Conservation (phyloP, 306 rosid genomes). For the Trifolium fragiferum region DNA sequence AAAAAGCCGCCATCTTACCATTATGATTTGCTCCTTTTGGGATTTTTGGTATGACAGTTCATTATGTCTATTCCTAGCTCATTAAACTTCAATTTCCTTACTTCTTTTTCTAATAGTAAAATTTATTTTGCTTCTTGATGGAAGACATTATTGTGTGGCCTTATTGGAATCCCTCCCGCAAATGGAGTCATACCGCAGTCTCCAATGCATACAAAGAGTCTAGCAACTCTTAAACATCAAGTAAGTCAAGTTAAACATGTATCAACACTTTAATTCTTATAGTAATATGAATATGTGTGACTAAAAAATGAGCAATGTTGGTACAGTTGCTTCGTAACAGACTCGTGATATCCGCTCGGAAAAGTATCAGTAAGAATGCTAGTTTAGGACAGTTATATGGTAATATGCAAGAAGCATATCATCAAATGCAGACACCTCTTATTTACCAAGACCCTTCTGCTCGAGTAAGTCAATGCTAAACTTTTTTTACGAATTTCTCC, state of each 20-base stretch:
- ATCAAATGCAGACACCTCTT: constrained; percentile 97
- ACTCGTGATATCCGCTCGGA: constrained; percentile 72
- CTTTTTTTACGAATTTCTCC: neutral
- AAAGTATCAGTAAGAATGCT: constrained; percentile 78
- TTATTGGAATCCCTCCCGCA: constrained; percentile 90
- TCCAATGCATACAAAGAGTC: constrained; percentile 98
- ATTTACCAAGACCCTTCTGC: constrained; percentile 75
- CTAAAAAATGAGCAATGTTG: constrained; percentile 26
- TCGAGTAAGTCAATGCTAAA: constrained; percentile 50
- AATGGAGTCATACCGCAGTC: constrained; percentile 99
- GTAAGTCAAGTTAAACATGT: constrained; percentile 47
- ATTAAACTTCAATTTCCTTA: constrained; percentile 10
- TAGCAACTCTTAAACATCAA: constrained; percentile 98
- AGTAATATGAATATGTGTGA: neutral
- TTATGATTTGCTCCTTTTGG: constrained; percentile 91
- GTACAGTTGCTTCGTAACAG: constrained; percentile 86
- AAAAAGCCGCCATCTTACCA: constrained; percentile 95
- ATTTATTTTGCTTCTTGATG: constrained; percentile 20
- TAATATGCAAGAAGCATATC: constrained; percentile 91
- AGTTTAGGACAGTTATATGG: constrained; percentile 94
- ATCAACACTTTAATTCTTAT: neutral
- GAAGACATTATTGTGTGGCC: constrained; percentile 95
- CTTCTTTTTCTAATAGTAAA: neutral
- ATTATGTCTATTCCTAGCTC: neutral
- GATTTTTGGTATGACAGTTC: constrained; percentile 67